Base-by-base conservation (phyloP, 2,329 filamentous ascomycete genomes). In the Ophiostoma montium region DNA sequence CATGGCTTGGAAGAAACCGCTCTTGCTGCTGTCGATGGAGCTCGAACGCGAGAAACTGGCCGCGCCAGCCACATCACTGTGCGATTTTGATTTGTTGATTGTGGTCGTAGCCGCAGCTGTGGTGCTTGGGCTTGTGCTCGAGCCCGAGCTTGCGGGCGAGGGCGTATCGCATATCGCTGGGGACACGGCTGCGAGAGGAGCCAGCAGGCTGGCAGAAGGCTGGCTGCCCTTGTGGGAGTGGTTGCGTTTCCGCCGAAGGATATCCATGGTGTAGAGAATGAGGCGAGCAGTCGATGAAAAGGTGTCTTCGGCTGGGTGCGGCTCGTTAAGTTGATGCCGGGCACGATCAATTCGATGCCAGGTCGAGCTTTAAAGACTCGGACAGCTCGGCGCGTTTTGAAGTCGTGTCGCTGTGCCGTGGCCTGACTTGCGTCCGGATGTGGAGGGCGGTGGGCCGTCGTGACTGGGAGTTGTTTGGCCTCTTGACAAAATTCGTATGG, bases 1-100 rank as follows among this genome's bases (percentile, higher is more conserved):
- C 42, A 59, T 54, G 35, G 55, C 54, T 15, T 55, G 57, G 49
- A 60, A 56, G 49, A 60, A 58, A 23, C 54, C 50, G 52, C 50
- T 54, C 31, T 55, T 57, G 49, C 46, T 54, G 42, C 56, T 56
- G 35, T 59, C 54, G 50, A 55, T 50, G 11, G 57, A 58, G 49
- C 55, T 59, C 7, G 56, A 48, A 23, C 57, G 55, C 13, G 58
- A 58, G 45, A 51, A 56, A 13, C 53, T 49, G 19, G 50, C 49
- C 2, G 48, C 11, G 5, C 44, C 47, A 15, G 50, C 12, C 50
- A 50, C 50, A 30, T 55, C 52, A 21, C 49, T 53, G 23, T 58
- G 56, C 5, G 53, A 49, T 32, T 51, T 54, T 21, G 48, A 48
- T 11, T 50, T 50, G 44, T 35, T 50, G 38, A 52, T 50, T 10